Evolutionary conservation across 805 yeast genomes (phyloP), one percentile per base, ranked within the genome.

Genomic region (Spathaspora hagerdaliae): DNA sequence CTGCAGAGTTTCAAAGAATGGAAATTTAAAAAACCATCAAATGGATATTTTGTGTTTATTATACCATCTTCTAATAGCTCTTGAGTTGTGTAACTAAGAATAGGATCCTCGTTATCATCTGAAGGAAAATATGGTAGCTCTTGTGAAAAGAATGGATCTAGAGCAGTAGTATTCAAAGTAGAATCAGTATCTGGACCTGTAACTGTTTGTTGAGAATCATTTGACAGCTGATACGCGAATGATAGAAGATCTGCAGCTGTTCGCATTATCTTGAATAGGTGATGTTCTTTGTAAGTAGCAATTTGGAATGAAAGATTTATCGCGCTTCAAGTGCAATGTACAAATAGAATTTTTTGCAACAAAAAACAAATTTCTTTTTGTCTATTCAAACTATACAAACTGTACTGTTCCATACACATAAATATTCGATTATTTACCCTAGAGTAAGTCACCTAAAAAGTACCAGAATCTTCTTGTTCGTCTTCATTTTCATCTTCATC

Each of bases 1-100:
- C 83, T 85, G 49, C 82, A 84, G 73, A 85, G 79, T 11, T 85
- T 83, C 3, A 86, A 71, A 54, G 83, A 83, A 63, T 79, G 82
- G 57, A 83, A 86, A n/a, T 75, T 78, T 7, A 63, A 29, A 46
- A 71, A 54, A 11, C 65, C 73, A 54, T 67, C 73, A 14, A 37
- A 39, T 3, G 63, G 45, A 14, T 31, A 48, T 32, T 55, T 59
- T 9, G 51, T 44, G 12, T 27, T 55, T 2, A 33, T 47, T 31
- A 52, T 52, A 5, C 60, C 60, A 41, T 56, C 53, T 5, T 14
- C 32, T 7, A 64, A 40, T 13, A 64, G 47, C 27, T 63, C 66
- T 8, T 46, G 50, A 14, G 39, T 40, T 2, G 52, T 24, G 11
- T 42, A 40, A 26, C 51, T 45, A 10, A 44, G 34, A 8, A 59